Base-by-base conservation (phyloP, 73 alveolate genomes). In the Blepharisma japonicum region DNA sequence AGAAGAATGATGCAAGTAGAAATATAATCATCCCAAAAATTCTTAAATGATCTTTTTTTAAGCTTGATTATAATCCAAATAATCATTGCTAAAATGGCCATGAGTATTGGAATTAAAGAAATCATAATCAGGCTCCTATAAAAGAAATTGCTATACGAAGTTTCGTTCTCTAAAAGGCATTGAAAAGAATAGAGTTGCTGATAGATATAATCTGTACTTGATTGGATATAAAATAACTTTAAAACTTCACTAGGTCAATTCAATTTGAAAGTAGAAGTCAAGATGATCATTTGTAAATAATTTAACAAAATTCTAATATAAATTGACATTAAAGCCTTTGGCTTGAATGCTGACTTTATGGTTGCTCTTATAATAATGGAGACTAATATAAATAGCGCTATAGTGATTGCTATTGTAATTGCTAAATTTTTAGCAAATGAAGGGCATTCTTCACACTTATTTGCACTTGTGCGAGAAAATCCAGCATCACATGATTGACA, bases 221-320 rank as follows among this genome's bases (percentile, higher is more conserved):
- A 7, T 9, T 82, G 79, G 9, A 80, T 20, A 1, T 70, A 77
- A 67, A 88, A 88, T 45, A 88, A 51, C 20, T 79, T 32, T 23
- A 6, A 49, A 7, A 88, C 76, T n/a, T 48, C 18, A 6, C 55
- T 71, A 54, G 95, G 91, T 91, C 95, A 88, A 21, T 83, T 32
- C 8, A 88, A 71, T 7, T 88, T 80, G 61, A 88, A 88, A 9
- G 87, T 68, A n/a, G 95, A 82, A 14, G 89, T 71, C 39, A 88
- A 71, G 2, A 77, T 6, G 8, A 88, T 51, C 72, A 88, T 11
- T 54, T 88, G 82, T 6, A 88, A n/a, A 67, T 88, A 90, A 55
- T 88, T 88, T 79, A 77, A 66, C 67, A 88, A 56, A 11, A 88
- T 88, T 71, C 83, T 88, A 20, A 84, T 45, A 76, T 88, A 88